phyloP scores from a whole-genome alignment of 345 rosid species.

The Syzygium aromaticum region DNA sequence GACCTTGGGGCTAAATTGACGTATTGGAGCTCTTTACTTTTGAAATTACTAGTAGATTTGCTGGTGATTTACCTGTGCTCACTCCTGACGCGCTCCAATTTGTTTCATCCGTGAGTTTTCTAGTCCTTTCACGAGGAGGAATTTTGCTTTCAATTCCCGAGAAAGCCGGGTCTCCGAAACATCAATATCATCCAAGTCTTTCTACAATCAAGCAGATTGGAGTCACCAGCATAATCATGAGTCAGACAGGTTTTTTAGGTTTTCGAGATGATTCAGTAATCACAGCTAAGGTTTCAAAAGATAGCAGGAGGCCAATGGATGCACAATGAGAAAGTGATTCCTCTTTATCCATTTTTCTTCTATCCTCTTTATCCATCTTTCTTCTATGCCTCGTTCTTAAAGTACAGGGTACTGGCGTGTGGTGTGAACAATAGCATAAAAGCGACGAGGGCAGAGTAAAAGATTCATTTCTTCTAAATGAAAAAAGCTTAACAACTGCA shows the following conservation, averaged over 20 bases:
- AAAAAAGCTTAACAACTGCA: neutral
- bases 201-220: neutral
- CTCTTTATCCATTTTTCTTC: too few relatives aligned
- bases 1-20: too few relatives aligned
- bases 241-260: neutral
- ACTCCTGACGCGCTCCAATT: neutral
- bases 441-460: neutral
- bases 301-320: too few relatives aligned
- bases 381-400: too few relatives aligned
- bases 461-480: neutral
- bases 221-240: neutral
- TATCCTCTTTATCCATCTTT: too few relatives aligned
- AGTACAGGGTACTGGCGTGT: too few relatives aligned
- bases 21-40: neutral
- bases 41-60: neutral
- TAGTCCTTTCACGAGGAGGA: neutral
- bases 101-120: neutral
- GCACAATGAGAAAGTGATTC: too few relatives aligned
- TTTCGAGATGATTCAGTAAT: too few relatives aligned
- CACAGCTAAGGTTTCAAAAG: too few relatives aligned
- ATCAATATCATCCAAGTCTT: neutral
- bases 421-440: neutral
- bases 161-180: neutral
- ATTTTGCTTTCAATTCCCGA: neutral
- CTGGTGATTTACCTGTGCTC: neutral